Base-by-base conservation (phyloP, 2,329 filamentous ascomycete species). In the Calcarisporium arbuscula region DNA sequence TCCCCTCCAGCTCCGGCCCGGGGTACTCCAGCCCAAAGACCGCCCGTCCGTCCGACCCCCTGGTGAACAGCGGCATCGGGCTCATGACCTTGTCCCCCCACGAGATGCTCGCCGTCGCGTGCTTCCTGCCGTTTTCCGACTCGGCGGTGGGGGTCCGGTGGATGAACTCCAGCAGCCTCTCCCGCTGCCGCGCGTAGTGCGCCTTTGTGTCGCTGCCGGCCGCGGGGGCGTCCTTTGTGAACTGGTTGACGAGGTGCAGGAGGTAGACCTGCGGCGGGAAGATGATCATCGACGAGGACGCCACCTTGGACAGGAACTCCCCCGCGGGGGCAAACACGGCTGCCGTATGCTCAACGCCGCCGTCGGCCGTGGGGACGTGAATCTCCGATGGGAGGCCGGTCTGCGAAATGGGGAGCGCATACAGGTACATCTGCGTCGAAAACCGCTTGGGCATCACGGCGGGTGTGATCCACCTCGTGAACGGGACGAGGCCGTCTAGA, bases 391-490 rank as follows among this genome's bases (percentile, higher is more conserved):
- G 51, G 6, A 45, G 41, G n/a, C 61, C 57, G 9, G 80, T 34
- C 11, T 42, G 45, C 33, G 49, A 49, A 2, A 57, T 61, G 0
- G 88, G 88, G 4, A 95, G 70, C 58, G 94, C 81, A 60, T 95
- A 95, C 9, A 96, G 58, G 61, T 96, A 98, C 90, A 96, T 96
- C 55, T 95, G 89, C 1, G 90, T 95, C 0, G 85, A 86, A 62
- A 94, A 98, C 29, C 92, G 75, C 48, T 81, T 86, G 0, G 79
- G 74, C 2, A 82, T 65, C 41, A 74, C 77, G 1, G 67, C 60
- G 0, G 90, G 90, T 3, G 92, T 96, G 36, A 96, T 72, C 92
- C 92, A 96, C 35, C 86, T 77, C 0, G 89, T 95, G 53, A 94
- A 95, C 0, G 89, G 87, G 7, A 85, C 65, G 4, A 95, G 64